phyloP scores from a whole-genome alignment of 371 early-diverging fungal genomes.

The Rhizopus delemar region DNA sequence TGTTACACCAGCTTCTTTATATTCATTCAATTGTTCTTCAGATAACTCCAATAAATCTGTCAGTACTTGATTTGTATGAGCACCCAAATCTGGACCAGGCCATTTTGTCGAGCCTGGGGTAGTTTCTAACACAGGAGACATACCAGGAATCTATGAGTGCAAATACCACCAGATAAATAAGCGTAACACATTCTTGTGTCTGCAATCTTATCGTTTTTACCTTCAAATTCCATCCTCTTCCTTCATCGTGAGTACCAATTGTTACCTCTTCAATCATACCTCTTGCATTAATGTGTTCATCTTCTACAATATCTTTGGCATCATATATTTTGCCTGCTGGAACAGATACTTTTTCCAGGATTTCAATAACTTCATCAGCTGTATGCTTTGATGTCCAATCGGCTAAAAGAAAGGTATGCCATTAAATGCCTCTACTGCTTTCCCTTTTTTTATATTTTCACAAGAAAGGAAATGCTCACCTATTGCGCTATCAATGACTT shows the following conservation, averaged over 20 bases:
- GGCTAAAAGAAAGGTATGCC: slow-evolving; percentile 11
- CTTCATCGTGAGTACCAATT: slow-evolving; percentile 42
- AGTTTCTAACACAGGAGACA: slow-evolving; percentile 43
- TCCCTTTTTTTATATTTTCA: background rate
- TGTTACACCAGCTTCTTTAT: slow-evolving; percentile 34
- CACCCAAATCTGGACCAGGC: slow-evolving; percentile 58
- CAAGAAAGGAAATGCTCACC: slow-evolving; percentile 16
- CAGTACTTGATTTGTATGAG: slow-evolving; percentile 49
- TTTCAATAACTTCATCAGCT: slow-evolving; percentile 45
- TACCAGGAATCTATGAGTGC: slow-evolving; percentile 40
- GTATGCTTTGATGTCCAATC: slow-evolving; percentile 48
- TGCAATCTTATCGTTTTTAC: slow-evolving; percentile 13
- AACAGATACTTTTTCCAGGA: slow-evolving; percentile 45
- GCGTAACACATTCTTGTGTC: background rate
- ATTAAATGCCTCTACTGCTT: background rate
- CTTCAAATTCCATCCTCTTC: slow-evolving; percentile 48
- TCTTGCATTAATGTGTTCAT: slow-evolving; percentile 52
- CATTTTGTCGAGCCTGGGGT: slow-evolving; percentile 58
- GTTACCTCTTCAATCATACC: slow-evolving; percentile 51
- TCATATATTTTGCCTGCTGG: slow-evolving; percentile 61
- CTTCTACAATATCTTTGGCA: slow-evolving; percentile 56
- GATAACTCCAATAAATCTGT: slow-evolving; percentile 30
- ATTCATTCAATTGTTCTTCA: slow-evolving; percentile 24
- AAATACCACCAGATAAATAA: no score
- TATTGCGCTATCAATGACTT: slow-evolving; percentile 52